Evolutionary conservation across 164 flowering plant species (phyloP).

Genomic region (Umbellularia californica): DNA sequence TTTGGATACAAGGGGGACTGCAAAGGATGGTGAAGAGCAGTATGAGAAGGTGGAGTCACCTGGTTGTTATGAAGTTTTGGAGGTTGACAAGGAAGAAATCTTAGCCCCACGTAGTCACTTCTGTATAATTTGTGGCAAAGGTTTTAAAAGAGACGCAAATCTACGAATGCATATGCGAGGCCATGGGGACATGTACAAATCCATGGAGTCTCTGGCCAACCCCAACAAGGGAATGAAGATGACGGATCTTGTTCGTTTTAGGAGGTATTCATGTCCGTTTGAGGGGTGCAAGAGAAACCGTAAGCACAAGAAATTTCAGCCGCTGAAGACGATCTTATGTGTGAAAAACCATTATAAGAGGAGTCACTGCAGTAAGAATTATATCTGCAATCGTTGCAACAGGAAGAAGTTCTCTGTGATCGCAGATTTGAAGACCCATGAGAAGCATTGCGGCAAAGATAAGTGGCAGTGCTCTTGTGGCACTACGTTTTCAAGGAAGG

Average conservation of each 20-base stretch:
- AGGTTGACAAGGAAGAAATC: conserved; percentile 15
- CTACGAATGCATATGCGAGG: conserved; percentile 19
- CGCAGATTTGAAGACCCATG: conserved; percentile 16
- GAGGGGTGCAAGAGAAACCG: conserved; percentile 7
- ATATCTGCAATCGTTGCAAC: conserved; percentile 10
- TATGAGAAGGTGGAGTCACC: neutral
- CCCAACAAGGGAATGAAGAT: conserved; percentile 8
- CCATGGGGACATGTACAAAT: conserved; percentile 12
- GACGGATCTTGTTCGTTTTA: neutral
- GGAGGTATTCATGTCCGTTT: conserved; percentile 14
- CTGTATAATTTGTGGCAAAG: conserved; percentile 14
- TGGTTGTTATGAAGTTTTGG: neutral
- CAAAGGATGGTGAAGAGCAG: neutral
- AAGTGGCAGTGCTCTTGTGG: conserved; percentile 13
- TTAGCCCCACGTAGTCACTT: conserved; percentile 13
- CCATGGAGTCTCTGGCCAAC: conserved; percentile 10
- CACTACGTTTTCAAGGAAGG: conserved; percentile 79
- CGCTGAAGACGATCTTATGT: conserved; percentile 12
- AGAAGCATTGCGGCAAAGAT: conserved; percentile 14
- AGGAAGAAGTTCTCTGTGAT: conserved; percentile 14
- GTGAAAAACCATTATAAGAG: conserved; percentile 15
- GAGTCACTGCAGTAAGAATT: conserved; percentile 14
- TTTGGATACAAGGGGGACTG: neutral
- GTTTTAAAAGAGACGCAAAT: conserved; percentile 16
- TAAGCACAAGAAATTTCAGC: conserved; percentile 12